Percentiles rank a stretch among this genome's conserved stretches.
Evolutionary conservation across 768 basidiomycete genomes (phyloP).

Genomic region (Mycena polygramma): DNA sequence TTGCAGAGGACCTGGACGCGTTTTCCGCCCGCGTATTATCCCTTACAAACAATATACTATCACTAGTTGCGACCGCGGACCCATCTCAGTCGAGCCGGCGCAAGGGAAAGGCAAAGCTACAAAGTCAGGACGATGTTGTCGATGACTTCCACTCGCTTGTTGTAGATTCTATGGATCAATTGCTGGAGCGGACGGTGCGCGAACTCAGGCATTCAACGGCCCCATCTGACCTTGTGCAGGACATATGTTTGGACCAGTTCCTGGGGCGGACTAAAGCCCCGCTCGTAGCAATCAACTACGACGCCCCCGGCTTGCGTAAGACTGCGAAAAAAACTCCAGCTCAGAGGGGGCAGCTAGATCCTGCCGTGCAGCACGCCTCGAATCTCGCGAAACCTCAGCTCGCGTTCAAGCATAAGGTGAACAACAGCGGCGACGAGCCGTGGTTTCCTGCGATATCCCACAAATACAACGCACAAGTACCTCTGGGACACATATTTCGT

Average conservation of each 20-base stretch:
- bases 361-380: slow-evolving; percentile 79
- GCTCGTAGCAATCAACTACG: slow-evolving; percentile 67
- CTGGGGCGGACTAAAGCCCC: slow-evolving; percentile 78
- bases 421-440: slow-evolving; percentile 67
- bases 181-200: slow-evolving; percentile 87
- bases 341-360: slow-evolving; percentile 63
- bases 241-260: slow-evolving; percentile 85
- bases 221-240: slow-evolving; percentile 57
- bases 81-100: slow-evolving; percentile 46
- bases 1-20: slow-evolving; percentile 79
- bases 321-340: slow-evolving; percentile 44
- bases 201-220: background rate
- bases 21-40: slow-evolving; percentile 76
- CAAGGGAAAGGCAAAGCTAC: slow-evolving; percentile 70
- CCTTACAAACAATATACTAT: slow-evolving; percentile 75
- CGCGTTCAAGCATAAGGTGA: slow-evolving; percentile 68
- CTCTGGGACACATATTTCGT: slow-evolving; percentile 74
- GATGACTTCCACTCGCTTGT: slow-evolving; percentile 85
- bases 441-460: slow-evolving; percentile 80
- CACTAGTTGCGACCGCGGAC: slow-evolving; percentile 61
- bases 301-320: slow-evolving; percentile 46
- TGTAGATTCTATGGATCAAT: slow-evolving; percentile 86
- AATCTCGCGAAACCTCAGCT: slow-evolving; percentile 87
- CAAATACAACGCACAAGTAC: slow-evolving; percentile 89
- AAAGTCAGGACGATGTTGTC: slow-evolving; percentile 83